Evolutionary conservation across 2,329 filamentous ascomycete species (phyloP).

Genomic region (Claviceps maximensis): DNA sequence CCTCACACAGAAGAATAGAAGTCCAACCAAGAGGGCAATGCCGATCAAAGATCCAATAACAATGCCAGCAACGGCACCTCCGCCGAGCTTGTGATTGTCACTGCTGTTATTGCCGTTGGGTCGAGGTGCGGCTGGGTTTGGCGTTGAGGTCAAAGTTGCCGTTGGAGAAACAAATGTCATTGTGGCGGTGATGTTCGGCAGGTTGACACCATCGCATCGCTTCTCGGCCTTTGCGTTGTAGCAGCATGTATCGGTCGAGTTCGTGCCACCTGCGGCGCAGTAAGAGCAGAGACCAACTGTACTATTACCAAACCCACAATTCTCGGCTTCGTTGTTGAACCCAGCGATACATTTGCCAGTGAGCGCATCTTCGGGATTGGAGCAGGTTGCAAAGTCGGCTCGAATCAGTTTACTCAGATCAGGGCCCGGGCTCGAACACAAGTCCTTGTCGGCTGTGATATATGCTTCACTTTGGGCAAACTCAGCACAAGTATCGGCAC

Average conservation of each 20-base stretch:
- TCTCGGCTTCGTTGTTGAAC: slow-evolving; percentile 64
- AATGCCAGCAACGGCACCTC: slow-evolving; percentile 84
- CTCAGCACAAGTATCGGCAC: slow-evolving; percentile 78
- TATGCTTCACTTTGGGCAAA: slow-evolving; percentile 81
- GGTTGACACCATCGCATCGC: slow-evolving; percentile 60
- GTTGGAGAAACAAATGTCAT: slow-evolving; percentile 44
- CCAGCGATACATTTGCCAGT: slow-evolving; percentile 64
- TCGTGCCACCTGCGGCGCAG: slow-evolving; percentile 69
- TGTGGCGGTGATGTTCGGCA: slow-evolving; percentile 63
- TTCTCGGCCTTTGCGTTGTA: slow-evolving; percentile 63
- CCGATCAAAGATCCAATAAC: slow-evolving; percentile 70
- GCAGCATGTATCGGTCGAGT: slow-evolving; percentile 93
- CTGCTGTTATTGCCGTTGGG: slow-evolving; percentile 17
- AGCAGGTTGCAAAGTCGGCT: slow-evolving; percentile 84
- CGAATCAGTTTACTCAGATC: slow-evolving; percentile 67
- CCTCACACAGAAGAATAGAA: slow-evolving; percentile 54
- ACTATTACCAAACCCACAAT: slow-evolving; percentile 72
- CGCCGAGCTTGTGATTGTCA: slow-evolving; percentile 42
- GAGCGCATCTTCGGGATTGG: slow-evolving; percentile 67
- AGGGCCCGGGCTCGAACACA: slow-evolving; percentile 55
- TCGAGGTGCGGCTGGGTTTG: slow-evolving; percentile 8
- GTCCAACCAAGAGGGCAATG: slow-evolving; percentile 51
- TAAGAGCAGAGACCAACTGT: slow-evolving; percentile 73
- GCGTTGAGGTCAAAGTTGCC: slow-evolving; percentile 26
- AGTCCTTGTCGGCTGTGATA: slow-evolving; percentile 57